These are phyloP conservation scores for Pachysandra terminalis DNA, from an alignment of 164 flowering plant species.

Conservation along the genomic window DNA sequence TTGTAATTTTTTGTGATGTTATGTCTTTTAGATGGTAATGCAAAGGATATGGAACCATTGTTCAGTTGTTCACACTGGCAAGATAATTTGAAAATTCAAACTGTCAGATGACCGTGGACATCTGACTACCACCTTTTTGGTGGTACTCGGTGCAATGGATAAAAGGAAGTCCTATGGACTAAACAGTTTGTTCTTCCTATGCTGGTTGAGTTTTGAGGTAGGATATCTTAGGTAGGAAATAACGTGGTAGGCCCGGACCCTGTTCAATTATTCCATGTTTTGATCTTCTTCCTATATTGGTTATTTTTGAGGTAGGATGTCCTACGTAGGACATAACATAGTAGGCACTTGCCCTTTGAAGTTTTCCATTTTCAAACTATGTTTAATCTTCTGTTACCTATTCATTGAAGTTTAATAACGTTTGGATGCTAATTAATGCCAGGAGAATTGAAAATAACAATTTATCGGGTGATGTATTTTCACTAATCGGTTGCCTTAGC, in stretches of 20 bases:
- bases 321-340: too few relatives aligned
- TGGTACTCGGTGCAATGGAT: neutral
- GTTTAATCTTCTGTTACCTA: neutral
- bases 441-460: constrained; percentile 77
- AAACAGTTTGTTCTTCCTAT: too few relatives aligned
- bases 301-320: too few relatives aligned
- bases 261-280: too few relatives aligned
- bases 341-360: too few relatives aligned
- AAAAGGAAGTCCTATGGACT: neutral
- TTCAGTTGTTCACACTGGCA: neutral
- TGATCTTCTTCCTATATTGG: too few relatives aligned
- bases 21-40: too few relatives aligned
- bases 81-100: neutral
- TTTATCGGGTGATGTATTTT: constrained; percentile 58
- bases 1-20: too few relatives aligned
- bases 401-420: neutral
- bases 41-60: neutral
- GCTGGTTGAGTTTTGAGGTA: too few relatives aligned
- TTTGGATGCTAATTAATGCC: constrained; percentile 17
- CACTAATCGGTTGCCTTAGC: constrained; percentile 64
- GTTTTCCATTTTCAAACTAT: neutral
- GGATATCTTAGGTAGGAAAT: too few relatives aligned
- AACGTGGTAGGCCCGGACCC: too few relatives aligned
- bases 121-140: neutral
- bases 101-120: neutral